Percentiles rank a stretch among this genome's conserved stretches.
These are phyloP conservation scores for Populus tomentosa DNA, from an alignment of 441 rosid species.

Conservation along the genomic window DNA sequence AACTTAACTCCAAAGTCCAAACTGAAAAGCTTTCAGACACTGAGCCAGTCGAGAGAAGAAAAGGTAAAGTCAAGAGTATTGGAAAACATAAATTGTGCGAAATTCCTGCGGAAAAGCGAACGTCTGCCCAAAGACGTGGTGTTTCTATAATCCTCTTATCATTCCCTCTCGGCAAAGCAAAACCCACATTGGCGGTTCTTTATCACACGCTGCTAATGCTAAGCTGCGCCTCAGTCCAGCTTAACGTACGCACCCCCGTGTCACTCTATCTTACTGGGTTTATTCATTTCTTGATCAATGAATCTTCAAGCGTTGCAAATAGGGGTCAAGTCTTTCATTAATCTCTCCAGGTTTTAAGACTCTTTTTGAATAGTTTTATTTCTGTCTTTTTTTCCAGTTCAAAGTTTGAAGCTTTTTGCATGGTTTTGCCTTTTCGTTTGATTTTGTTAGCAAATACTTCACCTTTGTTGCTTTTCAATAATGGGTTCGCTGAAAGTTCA, in stretches of 20 bases:
- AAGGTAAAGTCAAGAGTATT: neutral
- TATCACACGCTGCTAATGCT: neutral
- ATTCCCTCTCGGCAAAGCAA: neutral
- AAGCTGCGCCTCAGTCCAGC: neutral
- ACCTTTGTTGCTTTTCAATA: neutral
- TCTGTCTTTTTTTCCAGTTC: neutral
- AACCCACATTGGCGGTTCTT: neutral
- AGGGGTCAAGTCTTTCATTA: slow-evolving; percentile 1
- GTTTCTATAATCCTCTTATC: neutral
- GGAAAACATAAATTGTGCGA: neutral
- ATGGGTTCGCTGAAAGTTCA: neutral
- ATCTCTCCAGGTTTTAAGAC: slow-evolving; percentile 7
- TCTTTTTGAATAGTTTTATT: neutral
- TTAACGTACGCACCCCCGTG: neutral
- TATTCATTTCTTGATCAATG: neutral
- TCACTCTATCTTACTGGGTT: neutral
- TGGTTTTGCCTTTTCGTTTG: neutral
- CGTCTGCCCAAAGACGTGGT: neutral
- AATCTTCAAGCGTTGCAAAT: slow-evolving; percentile 1
- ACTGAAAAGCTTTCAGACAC: neutral
- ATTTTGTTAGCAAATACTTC: neutral
- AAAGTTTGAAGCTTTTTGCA: neutral
- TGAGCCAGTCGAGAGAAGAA: neutral
- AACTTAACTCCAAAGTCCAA: no score
- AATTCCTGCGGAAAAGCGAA: slow-evolving; percentile 6